phyloP scores from a whole-genome alignment of 202 grass and related monocot genomes.

The Musa balbisiana region DNA sequence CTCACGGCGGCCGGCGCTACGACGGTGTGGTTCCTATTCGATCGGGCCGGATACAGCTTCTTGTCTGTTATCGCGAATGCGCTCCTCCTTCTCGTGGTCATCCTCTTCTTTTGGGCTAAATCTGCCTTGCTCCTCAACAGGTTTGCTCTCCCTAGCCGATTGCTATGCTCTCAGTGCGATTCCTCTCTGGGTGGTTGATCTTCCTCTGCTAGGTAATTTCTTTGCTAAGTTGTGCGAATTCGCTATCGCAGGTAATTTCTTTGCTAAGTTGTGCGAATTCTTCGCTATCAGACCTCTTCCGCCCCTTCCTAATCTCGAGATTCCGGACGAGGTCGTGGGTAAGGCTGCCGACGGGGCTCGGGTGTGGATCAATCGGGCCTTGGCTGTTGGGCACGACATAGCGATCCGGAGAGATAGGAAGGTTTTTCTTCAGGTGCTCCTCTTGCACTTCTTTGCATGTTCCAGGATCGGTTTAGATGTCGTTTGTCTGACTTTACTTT shows the following conservation, averaged over 20 bases:
- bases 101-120: slow-evolving; percentile 99
- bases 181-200: neutral
- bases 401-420: slow-evolving; percentile 74
- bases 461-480: neutral
- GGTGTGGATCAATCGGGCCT: slow-evolving; percentile 63
- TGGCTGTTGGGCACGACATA: slow-evolving; percentile 66
- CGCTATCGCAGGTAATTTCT: neutral
- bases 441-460: slow-evolving; percentile 2
- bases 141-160: slow-evolving; percentile 6
- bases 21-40: slow-evolving; percentile 76
- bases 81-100: slow-evolving; percentile 71
- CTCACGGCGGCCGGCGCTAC: slow-evolving; percentile 49
- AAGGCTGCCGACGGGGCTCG: slow-evolving; percentile 47
- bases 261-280: neutral
- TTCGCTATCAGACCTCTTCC: slow-evolving; percentile 64
- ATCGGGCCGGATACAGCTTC: slow-evolving; percentile 75
- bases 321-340: slow-evolving; percentile 62
- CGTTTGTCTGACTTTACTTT: neutral
- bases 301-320: slow-evolving; percentile 79
- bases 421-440: slow-evolving; percentile 55
- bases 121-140: slow-evolving; percentile 92
- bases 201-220: neutral
- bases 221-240: neutral
- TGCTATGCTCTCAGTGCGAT: too few relatives aligned
- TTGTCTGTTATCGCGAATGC: slow-evolving; percentile 79